A percentile compares a stretch with the other conserved stretches of the same genome.
Evolutionary conservation across 2,329 filamentous ascomycete genomes (phyloP).

Genomic region (Phyllosticta citriasiana): DNA sequence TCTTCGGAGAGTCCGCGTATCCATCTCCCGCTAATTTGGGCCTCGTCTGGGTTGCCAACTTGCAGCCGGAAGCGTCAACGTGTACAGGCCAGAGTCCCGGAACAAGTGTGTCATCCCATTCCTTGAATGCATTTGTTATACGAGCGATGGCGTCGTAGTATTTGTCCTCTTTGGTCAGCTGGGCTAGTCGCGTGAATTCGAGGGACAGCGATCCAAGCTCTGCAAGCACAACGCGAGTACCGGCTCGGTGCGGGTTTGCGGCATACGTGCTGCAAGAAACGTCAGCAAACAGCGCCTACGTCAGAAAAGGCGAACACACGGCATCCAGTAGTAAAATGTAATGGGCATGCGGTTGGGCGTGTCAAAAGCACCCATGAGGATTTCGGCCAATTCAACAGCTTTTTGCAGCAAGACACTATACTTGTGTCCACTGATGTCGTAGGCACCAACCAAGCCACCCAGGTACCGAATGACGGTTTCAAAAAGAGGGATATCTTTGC

Average conservation of each 20-base stretch:
- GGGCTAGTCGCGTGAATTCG: conserved; percentile 39
- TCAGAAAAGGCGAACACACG: conserved; percentile 30
- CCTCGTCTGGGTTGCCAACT: background rate
- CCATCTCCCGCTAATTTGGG: background rate
- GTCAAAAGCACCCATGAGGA: conserved; percentile 58
- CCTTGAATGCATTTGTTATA: conserved; percentile 32
- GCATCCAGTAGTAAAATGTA: conserved; percentile 47
- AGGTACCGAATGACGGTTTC: conserved; percentile 65
- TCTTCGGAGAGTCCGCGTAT: background rate
- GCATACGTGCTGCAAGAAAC: conserved; percentile 3
- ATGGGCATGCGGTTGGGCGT: conserved; percentile 59
- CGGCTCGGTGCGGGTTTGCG: conserved; percentile 27
- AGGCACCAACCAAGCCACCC: conserved; percentile 58
- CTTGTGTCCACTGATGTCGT: conserved; percentile 51
- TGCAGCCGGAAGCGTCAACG: conserved; percentile 26
- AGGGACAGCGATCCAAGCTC: conserved; percentile 39
- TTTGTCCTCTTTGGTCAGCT: conserved; percentile 35
- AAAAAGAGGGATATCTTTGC: conserved; percentile 52
- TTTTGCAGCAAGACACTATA: conserved; percentile 47
- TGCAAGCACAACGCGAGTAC: conserved; percentile 34
- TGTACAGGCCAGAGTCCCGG: conserved; percentile 40
- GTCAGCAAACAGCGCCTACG: conserved; percentile 28
- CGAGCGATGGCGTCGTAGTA: conserved; percentile 39
- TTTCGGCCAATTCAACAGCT: conserved; percentile 52
- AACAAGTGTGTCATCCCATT: conserved; percentile 34